Conservation (phyloP, 1,284 basidiomycete species). For the Schizophyllum commune region DNA sequence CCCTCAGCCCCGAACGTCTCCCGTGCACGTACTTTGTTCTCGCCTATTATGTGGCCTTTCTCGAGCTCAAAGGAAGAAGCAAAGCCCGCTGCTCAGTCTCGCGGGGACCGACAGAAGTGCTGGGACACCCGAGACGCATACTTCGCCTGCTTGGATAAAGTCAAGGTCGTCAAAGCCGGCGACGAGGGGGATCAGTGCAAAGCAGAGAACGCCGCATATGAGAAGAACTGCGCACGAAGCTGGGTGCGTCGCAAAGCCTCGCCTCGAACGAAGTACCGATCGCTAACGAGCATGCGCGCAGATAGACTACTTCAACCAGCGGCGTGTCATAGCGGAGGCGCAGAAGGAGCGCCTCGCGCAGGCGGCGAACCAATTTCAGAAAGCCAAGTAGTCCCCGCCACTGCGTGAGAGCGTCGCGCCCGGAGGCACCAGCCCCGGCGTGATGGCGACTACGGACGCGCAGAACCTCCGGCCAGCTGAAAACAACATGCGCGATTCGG, state of each 20-base stretch:
- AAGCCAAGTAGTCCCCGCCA: too few species aligned
- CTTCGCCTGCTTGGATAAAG: slow-evolving; percentile 65
- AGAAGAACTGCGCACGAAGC: slow-evolving; percentile 68
- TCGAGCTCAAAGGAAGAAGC: slow-evolving; percentile 21
- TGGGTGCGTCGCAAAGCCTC: slow-evolving; percentile 50
- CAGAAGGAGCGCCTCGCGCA: slow-evolving; percentile 62
- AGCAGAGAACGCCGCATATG: slow-evolving; percentile 44
- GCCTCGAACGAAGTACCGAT: slow-evolving; percentile 4
- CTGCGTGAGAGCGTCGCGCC: too few species aligned
- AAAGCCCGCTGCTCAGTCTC: slow-evolving; percentile 33
- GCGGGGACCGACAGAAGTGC: slow-evolving; percentile 59
- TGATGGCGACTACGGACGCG: too few species aligned
- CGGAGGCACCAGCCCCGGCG: too few species aligned
- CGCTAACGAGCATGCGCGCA: slow-evolving; percentile 21
- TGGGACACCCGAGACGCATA: slow-evolving; percentile 75
- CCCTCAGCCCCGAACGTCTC: too few species aligned
- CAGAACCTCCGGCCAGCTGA: too few species aligned
- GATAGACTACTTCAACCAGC: slow-evolving; percentile 83
- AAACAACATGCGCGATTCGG: too few species aligned
- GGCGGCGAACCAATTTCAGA: slow-evolving; percentile 17
- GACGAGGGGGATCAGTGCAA: slow-evolving; percentile 52
- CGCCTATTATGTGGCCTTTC: slow-evolving; percentile 24
- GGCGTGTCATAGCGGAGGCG: slow-evolving; percentile 64
- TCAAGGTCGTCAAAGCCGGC: slow-evolving; percentile 59
- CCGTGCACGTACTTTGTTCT: too few species aligned